Evolutionary conservation across 2,329 filamentous ascomycete genomes (phyloP).

Genomic region (Mariannaea elegans): DNA sequence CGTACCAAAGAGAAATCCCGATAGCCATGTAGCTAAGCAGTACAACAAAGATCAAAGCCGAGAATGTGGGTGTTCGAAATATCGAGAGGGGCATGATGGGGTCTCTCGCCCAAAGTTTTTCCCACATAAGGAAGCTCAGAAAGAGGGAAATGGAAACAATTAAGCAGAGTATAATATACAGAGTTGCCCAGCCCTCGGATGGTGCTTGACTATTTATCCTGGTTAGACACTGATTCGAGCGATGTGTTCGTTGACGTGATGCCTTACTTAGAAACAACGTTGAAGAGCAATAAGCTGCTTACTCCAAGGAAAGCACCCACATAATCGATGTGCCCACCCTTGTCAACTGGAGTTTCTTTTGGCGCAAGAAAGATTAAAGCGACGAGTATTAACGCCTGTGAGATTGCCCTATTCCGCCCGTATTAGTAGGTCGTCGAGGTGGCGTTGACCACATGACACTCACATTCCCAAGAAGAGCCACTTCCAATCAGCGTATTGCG

Average conservation of each 20-base stretch:
- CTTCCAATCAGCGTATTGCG: slow-evolving; percentile 41
- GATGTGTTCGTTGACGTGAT: too few species aligned
- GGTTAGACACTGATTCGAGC: background rate
- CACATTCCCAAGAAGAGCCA: slow-evolving; percentile 54
- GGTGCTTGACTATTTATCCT: slow-evolving; percentile 49
- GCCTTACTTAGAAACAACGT: slow-evolving; percentile 59
- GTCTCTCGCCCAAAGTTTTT: slow-evolving; percentile 47
- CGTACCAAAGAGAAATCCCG: slow-evolving; percentile 59
- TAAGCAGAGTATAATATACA: slow-evolving; percentile 53
- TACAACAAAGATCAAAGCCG: slow-evolving; percentile 52
- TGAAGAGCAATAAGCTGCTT: slow-evolving; percentile 55
- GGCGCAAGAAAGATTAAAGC: slow-evolving; percentile 24
- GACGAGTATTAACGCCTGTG: slow-evolving; percentile 14
- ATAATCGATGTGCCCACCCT: slow-evolving; percentile 42
- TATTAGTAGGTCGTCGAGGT: too few species aligned
- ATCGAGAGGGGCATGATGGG: slow-evolving; percentile 58
- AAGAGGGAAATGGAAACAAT: slow-evolving; percentile 45
- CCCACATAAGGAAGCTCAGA: slow-evolving; percentile 51
- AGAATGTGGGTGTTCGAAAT: slow-evolving; percentile 55
- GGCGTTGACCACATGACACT: slow-evolving; percentile 21
- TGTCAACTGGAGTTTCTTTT: slow-evolving; percentile 34
- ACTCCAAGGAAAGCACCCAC: slow-evolving; percentile 51
- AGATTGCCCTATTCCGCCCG: slow-evolving; percentile 11
- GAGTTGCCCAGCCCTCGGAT: slow-evolving; percentile 53
- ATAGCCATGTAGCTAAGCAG: slow-evolving; percentile 58